Percentiles rank a stretch among this genome's conserved stretches.
Evolutionary conservation across 352 stramenopile species (phyloP).

Genomic region (Phytophthora idaei): DNA sequence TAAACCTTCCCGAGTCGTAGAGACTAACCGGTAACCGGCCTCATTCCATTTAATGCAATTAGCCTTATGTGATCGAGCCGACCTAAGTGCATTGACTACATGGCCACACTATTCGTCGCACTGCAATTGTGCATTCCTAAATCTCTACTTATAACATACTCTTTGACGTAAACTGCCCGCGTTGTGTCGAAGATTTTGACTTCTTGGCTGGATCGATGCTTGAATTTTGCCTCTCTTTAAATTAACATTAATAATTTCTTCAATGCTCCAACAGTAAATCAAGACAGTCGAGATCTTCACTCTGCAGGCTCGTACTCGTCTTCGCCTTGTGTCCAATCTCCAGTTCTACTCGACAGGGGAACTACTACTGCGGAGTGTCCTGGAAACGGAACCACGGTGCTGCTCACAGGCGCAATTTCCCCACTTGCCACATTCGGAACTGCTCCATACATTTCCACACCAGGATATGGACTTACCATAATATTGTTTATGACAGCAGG

Average conservation of each 20-base stretch:
- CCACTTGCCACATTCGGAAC: neutral
- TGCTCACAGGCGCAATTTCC: neutral
- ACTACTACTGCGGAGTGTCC: neutral
- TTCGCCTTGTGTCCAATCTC: constrained; percentile 15
- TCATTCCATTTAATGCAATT: neutral
- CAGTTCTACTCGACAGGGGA: neutral
- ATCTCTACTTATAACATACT: too few species aligned
- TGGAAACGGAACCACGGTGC: constrained; percentile 6
- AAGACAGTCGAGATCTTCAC: constrained; percentile 45
- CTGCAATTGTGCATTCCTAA: neutral
- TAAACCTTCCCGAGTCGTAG: too few species aligned
- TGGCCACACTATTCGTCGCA: neutral
- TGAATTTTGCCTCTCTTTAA: too few species aligned
- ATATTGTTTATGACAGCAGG: constrained; percentile 1
- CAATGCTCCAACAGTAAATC: constrained; percentile 35
- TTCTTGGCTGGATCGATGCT: neutral
- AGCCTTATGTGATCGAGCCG: too few species aligned
- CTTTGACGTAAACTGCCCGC: too few species aligned
- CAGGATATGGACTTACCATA: constrained; percentile 20
- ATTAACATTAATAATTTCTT: neutral
- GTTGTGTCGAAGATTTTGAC: neutral
- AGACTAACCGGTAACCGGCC: too few species aligned
- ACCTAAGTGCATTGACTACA: neutral
- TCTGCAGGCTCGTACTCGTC: constrained; percentile 47
- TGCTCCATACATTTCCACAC: constrained; percentile 17